Evolutionary conservation across 371 early-diverging fungal species (phyloP), one percentile per base, ranked within the genome.

Genomic region (Lichtheimia ramosa): DNA sequence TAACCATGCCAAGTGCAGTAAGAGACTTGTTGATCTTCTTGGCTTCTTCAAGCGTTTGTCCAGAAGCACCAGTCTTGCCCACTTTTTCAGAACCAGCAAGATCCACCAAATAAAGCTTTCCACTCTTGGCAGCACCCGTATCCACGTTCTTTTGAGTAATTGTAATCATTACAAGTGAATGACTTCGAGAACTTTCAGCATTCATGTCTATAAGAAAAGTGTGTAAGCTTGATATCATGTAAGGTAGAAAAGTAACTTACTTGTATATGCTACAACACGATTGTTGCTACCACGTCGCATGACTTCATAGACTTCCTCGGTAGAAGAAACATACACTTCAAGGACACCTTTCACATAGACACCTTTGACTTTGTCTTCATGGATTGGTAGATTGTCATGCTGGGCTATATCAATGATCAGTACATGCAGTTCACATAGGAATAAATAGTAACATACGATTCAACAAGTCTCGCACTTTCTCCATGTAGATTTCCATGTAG

Each of bases 21-120:
- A 99, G 84, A 0, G 96, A 96, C 75, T 94, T 97, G 86, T 99
- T 99, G 77, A 99, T 99, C 79, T 95, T 96, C 74, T 96, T 96
- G 61, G 99, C 98, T 77, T 99, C 99, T 79, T 98, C 97, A 27
- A 99, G 82, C 3, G 98, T 94, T 69, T 95, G 95, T 18, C 99
- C 98, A 8, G 96, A 93, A 5, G 98, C 99, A 62, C 96, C 96
- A 23, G 99, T 99, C 73, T 96, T 94, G 54, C 94, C 92, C 18
- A 96, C 89, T 69, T 95, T 91, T 77, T 98, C 98, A 15, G 94
- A 93, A 34, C 98, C 98, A 16, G 98, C 97, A 62, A 98, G 74
- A 78, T 98, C 98, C 61, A 96, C 93, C 52, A 98, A 71, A 64
- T 90, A 59, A 5, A 64, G 51, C 21, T 62, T 62, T 46, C 94